Base-by-base conservation (phyloP, 768 basidiomycete species). In the Suillus clintonianus region DNA sequence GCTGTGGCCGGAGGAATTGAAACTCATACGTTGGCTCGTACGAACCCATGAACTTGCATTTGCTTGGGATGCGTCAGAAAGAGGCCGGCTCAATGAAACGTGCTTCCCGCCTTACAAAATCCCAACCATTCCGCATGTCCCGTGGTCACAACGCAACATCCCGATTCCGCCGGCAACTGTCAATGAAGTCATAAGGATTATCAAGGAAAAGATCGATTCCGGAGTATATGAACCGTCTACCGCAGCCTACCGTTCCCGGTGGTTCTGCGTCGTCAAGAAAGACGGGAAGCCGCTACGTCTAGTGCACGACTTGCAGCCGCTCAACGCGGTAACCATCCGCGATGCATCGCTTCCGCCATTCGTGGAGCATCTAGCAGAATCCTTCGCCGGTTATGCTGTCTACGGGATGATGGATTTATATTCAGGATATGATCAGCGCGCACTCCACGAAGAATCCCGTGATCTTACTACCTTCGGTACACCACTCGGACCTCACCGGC, bases 381-480 rank as follows among this genome's bases (percentile, higher is more conserved):
- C 69, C 1, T 81, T 79, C 55, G 74, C 72, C 0, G 78, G 79
- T 39, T 67, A 71, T 1, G 60, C 70, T 0, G 68, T 73, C 17
- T 72, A 75, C 45, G 76, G 68, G 2, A 76, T 75, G 41, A 62
- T 79, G 15, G 78, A 79, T 53, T 62, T 80, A 5, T 79, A 70
- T 62, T 73, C 77, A 0, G 78, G 78, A 37, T 81, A 77, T 64
- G 77, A 82, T 59, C 73, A 78, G 34, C 62, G 76, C 19, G 55
- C 64, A 0, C 62, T 81, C 0, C 64, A 71, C 19, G 67, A 68
- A 27, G 62, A 64, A 9, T 81, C 76, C 0, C 56, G 74, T 10
- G 79, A 83, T 42, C 66, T 79, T 11, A 83, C 81, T 0, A 80
- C 78, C 0, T 84, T 83, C 68, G 73, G 78, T 60, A 78, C 76